phyloP scores from a whole-genome alignment of 768 basidiomycete species.

The Lentinula sp. region DNA sequence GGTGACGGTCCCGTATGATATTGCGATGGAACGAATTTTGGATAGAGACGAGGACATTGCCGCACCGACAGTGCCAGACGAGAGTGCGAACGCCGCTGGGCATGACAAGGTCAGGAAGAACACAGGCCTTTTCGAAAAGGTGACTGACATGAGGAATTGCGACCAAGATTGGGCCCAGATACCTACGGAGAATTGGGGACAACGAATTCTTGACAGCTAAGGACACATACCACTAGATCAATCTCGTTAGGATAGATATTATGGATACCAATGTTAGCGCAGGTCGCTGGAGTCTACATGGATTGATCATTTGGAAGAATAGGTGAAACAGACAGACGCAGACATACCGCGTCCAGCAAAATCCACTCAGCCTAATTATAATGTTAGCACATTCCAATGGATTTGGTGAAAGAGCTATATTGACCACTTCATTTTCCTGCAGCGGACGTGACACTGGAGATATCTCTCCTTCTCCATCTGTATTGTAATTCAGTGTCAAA shows the following conservation, averaged over 20 bases:
- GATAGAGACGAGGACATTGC: conserved; percentile 78
- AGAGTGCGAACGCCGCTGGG: conserved; percentile 78
- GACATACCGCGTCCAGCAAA: conserved; percentile 72
- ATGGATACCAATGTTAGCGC: conserved; percentile 85
- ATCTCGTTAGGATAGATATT: conserved; percentile 83
- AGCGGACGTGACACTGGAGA: conserved; percentile 57
- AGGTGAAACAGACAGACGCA: neutral
- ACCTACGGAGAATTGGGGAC: conserved; percentile 36
- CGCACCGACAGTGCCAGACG: conserved; percentile 90
- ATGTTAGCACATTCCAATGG: neutral
- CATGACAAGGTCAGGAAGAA: conserved; percentile 9
- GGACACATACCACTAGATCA: conserved; percentile 71
- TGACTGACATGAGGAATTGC: conserved; percentile 71
- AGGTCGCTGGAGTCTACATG: conserved; percentile 83
- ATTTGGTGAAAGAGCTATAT: conserved; percentile 4
- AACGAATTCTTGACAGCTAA: conserved; percentile 2
- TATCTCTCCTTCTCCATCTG: conserved; percentile 66
- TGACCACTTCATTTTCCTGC: conserved; percentile 64
- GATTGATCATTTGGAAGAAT: conserved; percentile 1
- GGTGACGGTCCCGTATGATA: conserved; percentile 81
- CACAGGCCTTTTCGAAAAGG: neutral
- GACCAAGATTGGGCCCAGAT: conserved; percentile 81
- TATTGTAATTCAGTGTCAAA: neutral
- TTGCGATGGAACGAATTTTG: conserved; percentile 68
- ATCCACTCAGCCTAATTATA: conserved; percentile 73